Evolutionary conservation across 2,329 filamentous ascomycete genomes (phyloP).

Genomic region (Elsinoe australis): DNA sequence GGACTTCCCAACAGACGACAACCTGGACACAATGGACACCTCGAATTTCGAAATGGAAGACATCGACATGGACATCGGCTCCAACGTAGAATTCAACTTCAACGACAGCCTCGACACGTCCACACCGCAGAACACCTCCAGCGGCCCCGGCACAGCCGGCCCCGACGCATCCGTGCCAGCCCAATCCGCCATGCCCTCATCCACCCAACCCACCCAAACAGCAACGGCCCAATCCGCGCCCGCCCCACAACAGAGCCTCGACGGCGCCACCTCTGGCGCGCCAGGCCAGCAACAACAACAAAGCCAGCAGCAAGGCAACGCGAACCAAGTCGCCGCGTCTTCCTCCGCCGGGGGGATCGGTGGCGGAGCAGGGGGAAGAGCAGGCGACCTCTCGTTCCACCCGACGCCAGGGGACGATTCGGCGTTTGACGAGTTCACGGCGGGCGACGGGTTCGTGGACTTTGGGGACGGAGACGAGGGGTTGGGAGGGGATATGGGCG

Average conservation of each 20-base stretch:
- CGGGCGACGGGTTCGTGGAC: slow-evolving; percentile 43
- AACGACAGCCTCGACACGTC: slow-evolving; percentile 10
- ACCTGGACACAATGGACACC: slow-evolving; percentile 19
- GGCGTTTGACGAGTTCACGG: slow-evolving; percentile 45
- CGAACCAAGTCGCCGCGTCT: too few species aligned
- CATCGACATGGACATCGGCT: slow-evolving; percentile 20
- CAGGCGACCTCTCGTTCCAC: slow-evolving; percentile 13
- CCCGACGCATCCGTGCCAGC: too few species aligned
- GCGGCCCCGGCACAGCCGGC: too few species aligned
- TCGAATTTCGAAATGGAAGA: slow-evolving; percentile 20
- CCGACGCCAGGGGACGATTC: slow-evolving; percentile 7
- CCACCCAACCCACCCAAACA: neutral
- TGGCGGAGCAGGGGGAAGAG: neutral
- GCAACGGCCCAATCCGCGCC: neutral
- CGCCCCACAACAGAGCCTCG: slow-evolving; percentile 7
- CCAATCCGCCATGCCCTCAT: neutral
- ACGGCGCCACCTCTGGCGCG: neutral
- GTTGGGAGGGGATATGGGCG: neutral
- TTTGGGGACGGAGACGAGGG: slow-evolving; percentile 32
- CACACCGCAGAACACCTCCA: neutral
- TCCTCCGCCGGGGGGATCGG: neutral
- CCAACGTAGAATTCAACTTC: slow-evolving; percentile 17
- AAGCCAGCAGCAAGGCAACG: neutral
- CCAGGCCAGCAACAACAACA: too few species aligned
- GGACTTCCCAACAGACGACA: slow-evolving; percentile 17